Evolutionary conservation across 2,329 filamentous ascomycete species (phyloP), one percentile per base, ranked within the genome.

Genomic region (Colletotrichum sp.): DNA sequence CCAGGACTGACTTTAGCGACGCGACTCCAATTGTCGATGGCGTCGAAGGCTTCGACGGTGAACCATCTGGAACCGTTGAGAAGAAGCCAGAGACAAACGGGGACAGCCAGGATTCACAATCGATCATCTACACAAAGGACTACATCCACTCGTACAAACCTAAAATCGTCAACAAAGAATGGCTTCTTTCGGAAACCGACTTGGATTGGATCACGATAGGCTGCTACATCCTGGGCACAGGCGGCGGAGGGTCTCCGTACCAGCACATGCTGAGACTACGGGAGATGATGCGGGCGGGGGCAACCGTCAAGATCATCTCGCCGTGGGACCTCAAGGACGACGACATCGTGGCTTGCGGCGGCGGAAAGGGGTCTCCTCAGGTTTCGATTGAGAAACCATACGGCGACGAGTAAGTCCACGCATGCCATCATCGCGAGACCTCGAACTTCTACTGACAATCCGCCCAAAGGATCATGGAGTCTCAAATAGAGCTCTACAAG

Each of bases 211-310:
- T 84, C 24, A 77, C 83, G 0, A 83, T 79, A 4, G 83, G 83
- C 18, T 83, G 82, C 8, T 80, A 81, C 36, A 79, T 84, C 27
- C 75, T 84, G 0, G 83, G 83, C n/a, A 84, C 83, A 0, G 83
- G 83, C 1, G 83, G 83, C 2, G 83, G 83, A 8, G 83, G 83
- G 0, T 80, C 81, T 3, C 82, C 83, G 2, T 82, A 84, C 33
- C 81, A 84, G 5, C 67, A 66, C 27, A 57, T 88, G 82, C 82
- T 91, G 18, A 86, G 86, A 8, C 82, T 91, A 9, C 84, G 88
- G 8, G 82, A 87, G 58, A 87, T 89, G 73, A 83, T 92, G 8
- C 85, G 87, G 8, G 81, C 81, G 4, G 90, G 90, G 0, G 87
- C 86, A 7, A 82, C 83, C 0, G 86, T 91, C 38, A 85, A 85